Conservation (phyloP, 2,329 filamentous ascomycete genomes). For the Colletotrichum sidae region DNA sequence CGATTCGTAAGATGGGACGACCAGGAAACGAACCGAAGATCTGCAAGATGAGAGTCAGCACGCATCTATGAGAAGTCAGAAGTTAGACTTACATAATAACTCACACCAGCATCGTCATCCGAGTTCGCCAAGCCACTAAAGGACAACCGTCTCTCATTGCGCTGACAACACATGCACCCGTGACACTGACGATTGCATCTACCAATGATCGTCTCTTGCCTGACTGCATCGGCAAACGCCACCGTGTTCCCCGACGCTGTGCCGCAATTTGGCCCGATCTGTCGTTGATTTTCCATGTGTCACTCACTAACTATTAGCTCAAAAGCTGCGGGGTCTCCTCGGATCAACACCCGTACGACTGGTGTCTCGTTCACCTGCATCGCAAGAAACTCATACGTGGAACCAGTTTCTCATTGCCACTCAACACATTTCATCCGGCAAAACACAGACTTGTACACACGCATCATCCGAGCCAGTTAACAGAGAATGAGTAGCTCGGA, state of each 20-base stretch:
- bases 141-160: neutral
- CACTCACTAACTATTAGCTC: neutral
- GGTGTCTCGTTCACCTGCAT: no score
- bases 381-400: no score
- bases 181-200: neutral
- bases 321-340: no score
- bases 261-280: neutral
- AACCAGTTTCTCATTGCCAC: no score
- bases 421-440: no score
- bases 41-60: no score
- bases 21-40: no score
- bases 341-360: no score
- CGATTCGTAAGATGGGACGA: no score
- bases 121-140: constrained; percentile 17
- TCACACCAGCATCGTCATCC: neutral
- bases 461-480: neutral
- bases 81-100: no score
- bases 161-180: neutral
- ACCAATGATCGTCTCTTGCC: constrained; percentile 8
- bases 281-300: constrained; percentile 14
- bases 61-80: no score
- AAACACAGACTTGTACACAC: no score
- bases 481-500: neutral
- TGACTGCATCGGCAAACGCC: constrained; percentile 29
- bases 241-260: constrained; percentile 10